Base-by-base conservation (phyloP, 805 yeast species). In the Candida taoyuanica region DNA sequence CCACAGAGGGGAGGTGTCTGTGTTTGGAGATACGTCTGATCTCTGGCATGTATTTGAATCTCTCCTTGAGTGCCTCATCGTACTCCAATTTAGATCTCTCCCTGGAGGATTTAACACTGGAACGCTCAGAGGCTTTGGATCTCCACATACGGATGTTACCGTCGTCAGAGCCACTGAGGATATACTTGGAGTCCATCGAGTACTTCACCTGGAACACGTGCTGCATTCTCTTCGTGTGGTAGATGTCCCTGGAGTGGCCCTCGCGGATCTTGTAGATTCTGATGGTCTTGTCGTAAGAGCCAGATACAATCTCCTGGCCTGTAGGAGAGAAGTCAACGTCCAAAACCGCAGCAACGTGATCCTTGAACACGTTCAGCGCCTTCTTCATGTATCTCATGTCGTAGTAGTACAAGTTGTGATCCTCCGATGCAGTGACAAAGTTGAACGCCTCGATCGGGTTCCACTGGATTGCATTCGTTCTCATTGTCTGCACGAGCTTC, bases 211-310 rank as follows among this genome's bases (percentile, higher is more conserved):
- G 74, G 62, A 88, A 86, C 9, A 93, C 85, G 43, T 91, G 81
- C 66, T 93, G 99, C 99, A 93, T 93, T 59, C 99, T 76, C 67
- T 87, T 88, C 12, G 98, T 93, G 56, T 93, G 98, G 60, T 93
- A 93, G 31, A 94, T 74, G 55, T 93, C 99, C 46, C 97, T 73
- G 5, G 96, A 85, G 62, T 91, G 98, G 26, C 98, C 98, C 46
- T 83, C 85, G 25, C 74, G 67, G 1, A 78, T 67, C 37, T 78
- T 78, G 64, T 66, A 93, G 15, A 93, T 78, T 50, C 99, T 73
- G 21, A 93, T 74, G 1, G 98, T 87, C 55, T 87, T 85, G 63
- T 93, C 99, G 60, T 91, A 93, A 0, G 96, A 85, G 14, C 96
- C 97, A 1, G 96, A 83, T 5, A 88, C 97, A 24, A 93, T 67